These are phyloP conservation scores for Eimeria falciformis DNA, from an alignment of 169 alveolate species.

Conservation along the genomic window DNA sequence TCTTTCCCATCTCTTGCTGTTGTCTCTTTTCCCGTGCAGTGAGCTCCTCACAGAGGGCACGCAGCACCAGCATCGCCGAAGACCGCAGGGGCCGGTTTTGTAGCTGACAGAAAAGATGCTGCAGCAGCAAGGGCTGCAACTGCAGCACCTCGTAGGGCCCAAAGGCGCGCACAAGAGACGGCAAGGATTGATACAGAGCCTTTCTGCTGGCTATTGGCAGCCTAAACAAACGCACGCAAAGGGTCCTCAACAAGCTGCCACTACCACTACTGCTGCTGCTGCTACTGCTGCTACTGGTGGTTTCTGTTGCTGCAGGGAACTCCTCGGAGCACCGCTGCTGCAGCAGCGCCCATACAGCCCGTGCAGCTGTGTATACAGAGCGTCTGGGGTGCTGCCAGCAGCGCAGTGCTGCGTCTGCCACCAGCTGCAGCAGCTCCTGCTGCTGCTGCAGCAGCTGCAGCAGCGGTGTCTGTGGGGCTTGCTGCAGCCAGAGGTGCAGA, in stretches of 20 bases:
- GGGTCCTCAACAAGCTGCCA: not conserved
- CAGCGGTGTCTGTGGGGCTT: not conserved
- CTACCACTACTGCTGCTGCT: slow-evolving; percentile 13
- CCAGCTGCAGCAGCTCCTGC: slow-evolving; percentile 12
- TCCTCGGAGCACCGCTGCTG: slow-evolving; percentile 65
- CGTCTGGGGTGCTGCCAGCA: slow-evolving; percentile 55
- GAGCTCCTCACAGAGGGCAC: slow-evolving; percentile 59
- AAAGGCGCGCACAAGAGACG: slow-evolving; percentile 16
- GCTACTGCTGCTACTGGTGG: slow-evolving; percentile 37
- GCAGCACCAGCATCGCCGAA: slow-evolving; percentile 48
- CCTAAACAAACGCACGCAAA: not conserved
- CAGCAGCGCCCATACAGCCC: slow-evolving; percentile 53
- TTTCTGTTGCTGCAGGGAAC: slow-evolving; percentile 14
- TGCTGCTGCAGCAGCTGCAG: slow-evolving; percentile 33
- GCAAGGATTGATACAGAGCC: slow-evolving; percentile 18
- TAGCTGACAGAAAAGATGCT: slow-evolving; percentile 27
- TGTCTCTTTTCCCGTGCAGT: not conserved
- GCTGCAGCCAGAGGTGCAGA: slow-evolving; percentile 14
- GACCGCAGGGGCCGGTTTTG: slow-evolving; percentile 47
- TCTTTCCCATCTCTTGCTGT: not conserved
- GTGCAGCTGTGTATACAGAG: slow-evolving; percentile 38
- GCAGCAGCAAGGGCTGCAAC: slow-evolving; percentile 51
- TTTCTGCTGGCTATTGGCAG: slow-evolving; percentile 30
- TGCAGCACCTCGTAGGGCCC: slow-evolving; percentile 43
- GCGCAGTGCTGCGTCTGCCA: slow-evolving; percentile 45